Evolutionary conservation across 352 stramenopile species (phyloP).

Genomic region (Globisporangium abappressorium): DNA sequence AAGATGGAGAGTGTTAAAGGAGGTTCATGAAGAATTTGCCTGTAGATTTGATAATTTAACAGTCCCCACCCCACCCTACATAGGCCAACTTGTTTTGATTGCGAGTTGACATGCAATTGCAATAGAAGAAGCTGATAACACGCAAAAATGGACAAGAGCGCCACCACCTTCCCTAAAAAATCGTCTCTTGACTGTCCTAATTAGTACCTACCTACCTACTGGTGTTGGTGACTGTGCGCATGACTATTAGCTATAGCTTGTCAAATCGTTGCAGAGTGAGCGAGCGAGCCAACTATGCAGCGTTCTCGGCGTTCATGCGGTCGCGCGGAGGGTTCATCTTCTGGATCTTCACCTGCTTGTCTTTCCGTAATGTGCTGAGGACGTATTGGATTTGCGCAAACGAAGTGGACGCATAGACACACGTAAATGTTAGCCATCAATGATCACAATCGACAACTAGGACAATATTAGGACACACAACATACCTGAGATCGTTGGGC

Average conservation of each 20-base stretch:
- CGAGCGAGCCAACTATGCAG: background rate
- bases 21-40: background rate
- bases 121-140: background rate
- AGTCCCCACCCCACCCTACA: background rate
- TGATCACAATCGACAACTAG: background rate
- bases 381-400: background rate
- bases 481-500: slow-evolving; percentile 83
- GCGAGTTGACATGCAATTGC: background rate
- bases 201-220: slow-evolving; percentile 1
- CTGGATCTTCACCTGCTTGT: slow-evolving; percentile 84
- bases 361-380: slow-evolving; percentile 57
- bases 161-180: background rate
- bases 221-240: background rate
- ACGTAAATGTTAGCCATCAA: background rate
- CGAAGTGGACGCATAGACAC: slow-evolving; percentile 2
- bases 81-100: background rate
- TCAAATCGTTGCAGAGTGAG: too few relatives aligned
- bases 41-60: slow-evolving; percentile 2
- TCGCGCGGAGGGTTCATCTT: slow-evolving; percentile 86
- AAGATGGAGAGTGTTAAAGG: background rate
- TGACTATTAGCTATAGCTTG: too few relatives aligned
- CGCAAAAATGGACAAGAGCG: background rate
- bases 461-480: background rate
- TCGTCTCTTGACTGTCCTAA: background rate
- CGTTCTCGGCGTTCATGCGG: slow-evolving; percentile 47